These are phyloP conservation scores for Cystofilobasidium bisporidii DNA, from an alignment of 768 basidiomycete species.

Conservation along the genomic window DNA sequence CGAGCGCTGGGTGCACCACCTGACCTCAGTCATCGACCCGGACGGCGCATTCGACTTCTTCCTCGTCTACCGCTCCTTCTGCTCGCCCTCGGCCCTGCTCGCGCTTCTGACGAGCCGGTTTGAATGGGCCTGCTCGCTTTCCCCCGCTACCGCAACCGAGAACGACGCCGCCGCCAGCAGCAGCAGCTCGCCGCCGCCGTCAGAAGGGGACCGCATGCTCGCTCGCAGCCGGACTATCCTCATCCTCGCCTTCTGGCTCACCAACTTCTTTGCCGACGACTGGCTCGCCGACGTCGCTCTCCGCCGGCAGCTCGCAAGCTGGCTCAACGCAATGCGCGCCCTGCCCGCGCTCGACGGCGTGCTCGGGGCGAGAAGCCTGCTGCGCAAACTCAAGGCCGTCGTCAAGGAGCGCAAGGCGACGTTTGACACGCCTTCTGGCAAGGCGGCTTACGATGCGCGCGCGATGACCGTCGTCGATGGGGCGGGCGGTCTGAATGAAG, in stretches of 20 bases:
- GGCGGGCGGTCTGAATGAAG: too few relatives aligned
- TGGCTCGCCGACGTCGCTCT: constrained; percentile 73
- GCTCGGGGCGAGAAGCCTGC: constrained; percentile 52
- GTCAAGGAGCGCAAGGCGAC: constrained; percentile 61
- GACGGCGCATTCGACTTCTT: constrained; percentile 84
- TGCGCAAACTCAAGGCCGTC: constrained; percentile 71
- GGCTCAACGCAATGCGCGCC: constrained; percentile 66
- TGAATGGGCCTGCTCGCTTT: constrained; percentile 66
- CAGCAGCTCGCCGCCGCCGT: neutral
- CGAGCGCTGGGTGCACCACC: constrained; percentile 84
- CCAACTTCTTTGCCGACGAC: constrained; percentile 82
- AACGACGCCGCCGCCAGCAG: neutral
- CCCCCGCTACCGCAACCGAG: neutral
- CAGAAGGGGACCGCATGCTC: constrained; percentile 59
- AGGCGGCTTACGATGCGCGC: neutral
- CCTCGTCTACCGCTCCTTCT: constrained; percentile 80
- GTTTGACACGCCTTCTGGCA: constrained; percentile 17
- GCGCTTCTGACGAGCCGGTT: constrained; percentile 76
- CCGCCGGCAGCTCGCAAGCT: constrained; percentile 59
- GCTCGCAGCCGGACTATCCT: constrained; percentile 83
- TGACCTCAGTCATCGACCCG: constrained; percentile 75
- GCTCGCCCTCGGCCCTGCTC: constrained; percentile 66
- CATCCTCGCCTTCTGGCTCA: constrained; percentile 78
- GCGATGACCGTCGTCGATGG: neutral
- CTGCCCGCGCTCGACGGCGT: constrained; percentile 40